Base-by-base conservation (phyloP, 1,284 basidiomycete species). In the Porogramme epimiltina region DNA sequence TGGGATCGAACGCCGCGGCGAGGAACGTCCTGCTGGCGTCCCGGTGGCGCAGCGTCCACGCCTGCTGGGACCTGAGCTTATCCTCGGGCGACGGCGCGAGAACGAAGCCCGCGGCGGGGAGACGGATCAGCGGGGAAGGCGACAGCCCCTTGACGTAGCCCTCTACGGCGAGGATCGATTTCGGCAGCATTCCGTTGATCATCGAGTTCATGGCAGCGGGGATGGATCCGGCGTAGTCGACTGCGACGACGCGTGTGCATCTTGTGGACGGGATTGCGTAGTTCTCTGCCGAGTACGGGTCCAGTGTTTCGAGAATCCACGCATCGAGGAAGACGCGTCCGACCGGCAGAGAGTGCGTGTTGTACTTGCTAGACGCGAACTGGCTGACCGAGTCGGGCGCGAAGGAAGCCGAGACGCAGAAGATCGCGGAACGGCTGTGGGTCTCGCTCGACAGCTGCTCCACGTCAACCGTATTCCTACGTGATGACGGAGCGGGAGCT, bases 231-330 rank as follows among this genome's bases (percentile, higher is more conserved):
- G 88, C 87, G 64, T 91, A 95, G 70, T 99, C 95, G 51, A 97
- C 80, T 0, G 93, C 90, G 4, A 91, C 85, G 37, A 98, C 78
- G 57, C 95, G 82, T 43, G 91, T 96, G 70, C 93, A 95, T 47
- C 91, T 76, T 22, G 96, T 94, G 2, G 95, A 98, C 0, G 96
- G 96, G 41, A 99, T 98, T 15, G 92, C 84, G 66, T 95, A 96
- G 62, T 93, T 95, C 68, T 97, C 94, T 54, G 90, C 88, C 39
- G 93, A 93, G 68, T 99, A 99, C 0, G 97, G 96, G 67, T 99
- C 96, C 40, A 99, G 79, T 1, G 95, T 98, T 74, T 99, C 95
- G 59, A 98, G 71, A 40, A 98, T 88, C 97, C 97, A 99, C 0
- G 92, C 96, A 62, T 98, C 95, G 3, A 99, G 75, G 56, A 93